A percentile compares a stretch with the other conserved stretches of the same genome.
These are phyloP conservation scores for Herpetospermum pedunculosum DNA, from an alignment of 306 rosid genomes.

Conservation along the genomic window DNA sequence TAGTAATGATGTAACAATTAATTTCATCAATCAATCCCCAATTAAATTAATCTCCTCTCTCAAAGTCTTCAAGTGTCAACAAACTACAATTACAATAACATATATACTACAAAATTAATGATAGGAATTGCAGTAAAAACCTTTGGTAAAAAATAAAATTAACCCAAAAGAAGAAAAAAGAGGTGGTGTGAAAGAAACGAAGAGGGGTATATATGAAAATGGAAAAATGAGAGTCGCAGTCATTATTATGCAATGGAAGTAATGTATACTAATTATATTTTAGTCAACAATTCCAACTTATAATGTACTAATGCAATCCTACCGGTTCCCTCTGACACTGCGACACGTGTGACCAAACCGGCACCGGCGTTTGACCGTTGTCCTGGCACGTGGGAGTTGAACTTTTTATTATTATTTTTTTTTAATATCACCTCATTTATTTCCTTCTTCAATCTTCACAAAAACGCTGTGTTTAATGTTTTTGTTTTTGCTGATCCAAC, in stretches of 20 bases:
- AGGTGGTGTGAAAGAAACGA: not conserved
- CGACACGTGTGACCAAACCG: constrained; percentile 43
- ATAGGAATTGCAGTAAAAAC: not conserved
- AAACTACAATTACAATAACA: not conserved
- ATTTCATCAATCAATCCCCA: not conserved
- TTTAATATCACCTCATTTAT: not conserved
- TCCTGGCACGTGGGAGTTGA: constrained; percentile 38
- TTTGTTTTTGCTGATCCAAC: not conserved
- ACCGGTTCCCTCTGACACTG: not conserved
- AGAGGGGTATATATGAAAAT: not conserved
- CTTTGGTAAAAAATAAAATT: not conserved
- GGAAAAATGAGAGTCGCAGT: not conserved
- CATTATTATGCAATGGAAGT: not conserved
- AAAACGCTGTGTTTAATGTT: not conserved
- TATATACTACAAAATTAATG: not conserved
- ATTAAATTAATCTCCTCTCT: not conserved
- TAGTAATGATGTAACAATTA: not conserved
- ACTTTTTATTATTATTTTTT: not conserved
- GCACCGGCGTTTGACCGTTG: constrained; percentile 78
- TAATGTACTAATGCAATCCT: constrained; percentile 9
- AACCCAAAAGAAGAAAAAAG: not conserved
- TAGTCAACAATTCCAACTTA: constrained; percentile 40
- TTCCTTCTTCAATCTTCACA: not conserved
- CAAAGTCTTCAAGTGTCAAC: not conserved
- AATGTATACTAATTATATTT: not conserved